A percentile compares a stretch with the other conserved stretches of the same genome.
phyloP scores from a whole-genome alignment of 208 protist species.

The Leishmania arabica region DNA sequence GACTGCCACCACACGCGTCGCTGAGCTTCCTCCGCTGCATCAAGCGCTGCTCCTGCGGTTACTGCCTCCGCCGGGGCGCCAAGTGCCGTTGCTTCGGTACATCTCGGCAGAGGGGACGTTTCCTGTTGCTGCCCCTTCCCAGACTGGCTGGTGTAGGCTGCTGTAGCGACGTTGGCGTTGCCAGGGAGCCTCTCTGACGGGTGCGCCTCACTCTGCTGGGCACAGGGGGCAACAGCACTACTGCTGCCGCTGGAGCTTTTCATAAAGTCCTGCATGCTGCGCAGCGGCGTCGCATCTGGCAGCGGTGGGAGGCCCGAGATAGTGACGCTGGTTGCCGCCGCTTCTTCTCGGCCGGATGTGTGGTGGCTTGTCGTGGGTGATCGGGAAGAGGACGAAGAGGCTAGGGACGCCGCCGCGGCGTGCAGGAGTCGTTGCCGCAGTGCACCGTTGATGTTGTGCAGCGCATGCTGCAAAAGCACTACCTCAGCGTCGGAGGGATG shows the following conservation, averaged over 20 bases:
- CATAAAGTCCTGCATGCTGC: not conserved
- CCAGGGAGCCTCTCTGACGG: not conserved
- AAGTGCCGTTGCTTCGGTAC: not conserved
- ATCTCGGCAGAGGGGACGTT: not conserved
- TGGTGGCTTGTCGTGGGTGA: constrained; percentile 12
- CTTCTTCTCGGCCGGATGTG: constrained; percentile 2
- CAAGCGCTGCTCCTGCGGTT: not conserved
- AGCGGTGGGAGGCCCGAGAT: constrained; percentile 18
- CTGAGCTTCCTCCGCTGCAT: not conserved
- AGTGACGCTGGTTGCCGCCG: not conserved
- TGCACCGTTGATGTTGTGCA: constrained; percentile 26
- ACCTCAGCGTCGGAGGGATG: constrained; percentile 47
- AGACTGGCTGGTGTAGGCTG: not conserved
- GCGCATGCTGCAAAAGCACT: constrained; percentile 32
- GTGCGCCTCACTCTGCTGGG: not conserved
- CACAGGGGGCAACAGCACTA: not conserved
- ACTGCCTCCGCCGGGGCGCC: not conserved
- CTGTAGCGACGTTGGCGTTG: not conserved
- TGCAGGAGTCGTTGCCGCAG: constrained; percentile 32
- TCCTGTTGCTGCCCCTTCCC: not conserved
- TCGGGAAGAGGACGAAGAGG: constrained; percentile 20
- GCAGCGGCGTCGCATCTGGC: constrained; percentile 27
- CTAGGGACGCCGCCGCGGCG: constrained; percentile 26
- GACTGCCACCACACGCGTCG: constrained; percentile 21
- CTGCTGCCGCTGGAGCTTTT: not conserved